Conservation (phyloP, 148 eudicot species). For the Chenopodium suecicum region DNA sequence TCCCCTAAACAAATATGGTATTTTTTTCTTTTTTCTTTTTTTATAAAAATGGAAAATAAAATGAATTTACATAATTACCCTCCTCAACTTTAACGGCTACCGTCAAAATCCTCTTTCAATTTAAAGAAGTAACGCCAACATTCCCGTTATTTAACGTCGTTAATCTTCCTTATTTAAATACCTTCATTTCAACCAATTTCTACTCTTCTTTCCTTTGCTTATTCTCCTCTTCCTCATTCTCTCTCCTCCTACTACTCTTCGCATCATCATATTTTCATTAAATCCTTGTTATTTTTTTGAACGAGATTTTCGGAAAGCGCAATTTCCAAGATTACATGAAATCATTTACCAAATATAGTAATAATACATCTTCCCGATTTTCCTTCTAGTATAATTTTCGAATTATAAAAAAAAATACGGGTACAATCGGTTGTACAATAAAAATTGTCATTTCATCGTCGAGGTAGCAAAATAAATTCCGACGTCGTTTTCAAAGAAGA, state of each 20-base stretch:
- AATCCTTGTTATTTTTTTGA: not conserved
- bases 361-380: not conserved
- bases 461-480: not conserved
- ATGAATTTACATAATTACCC: not conserved
- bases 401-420: too few relatives aligned
- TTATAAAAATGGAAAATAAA: too few relatives aligned
- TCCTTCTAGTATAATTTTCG: not conserved
- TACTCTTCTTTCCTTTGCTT: slow-evolving; percentile 13
- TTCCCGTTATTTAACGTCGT: slow-evolving; percentile 30
- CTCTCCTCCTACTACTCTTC: not conserved
- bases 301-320: slow-evolving; percentile 2
- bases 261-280: not conserved
- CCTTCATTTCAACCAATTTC: slow-evolving; percentile 20
- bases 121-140: not conserved
- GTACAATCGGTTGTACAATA: too few relatives aligned
- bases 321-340: not conserved
- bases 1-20: slow-evolving; percentile 17
- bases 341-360: too few relatives aligned
- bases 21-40: not conserved
- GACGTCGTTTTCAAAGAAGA: slow-evolving; percentile 18
- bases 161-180: slow-evolving; percentile 34
- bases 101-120: not conserved
- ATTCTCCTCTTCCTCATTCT: not conserved
- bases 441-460: too few relatives aligned
- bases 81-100: not conserved